These are phyloP conservation scores for Tetrapyrgos nigripes DNA, from an alignment of 1,284 basidiomycete genomes.

Conservation along the genomic window DNA sequence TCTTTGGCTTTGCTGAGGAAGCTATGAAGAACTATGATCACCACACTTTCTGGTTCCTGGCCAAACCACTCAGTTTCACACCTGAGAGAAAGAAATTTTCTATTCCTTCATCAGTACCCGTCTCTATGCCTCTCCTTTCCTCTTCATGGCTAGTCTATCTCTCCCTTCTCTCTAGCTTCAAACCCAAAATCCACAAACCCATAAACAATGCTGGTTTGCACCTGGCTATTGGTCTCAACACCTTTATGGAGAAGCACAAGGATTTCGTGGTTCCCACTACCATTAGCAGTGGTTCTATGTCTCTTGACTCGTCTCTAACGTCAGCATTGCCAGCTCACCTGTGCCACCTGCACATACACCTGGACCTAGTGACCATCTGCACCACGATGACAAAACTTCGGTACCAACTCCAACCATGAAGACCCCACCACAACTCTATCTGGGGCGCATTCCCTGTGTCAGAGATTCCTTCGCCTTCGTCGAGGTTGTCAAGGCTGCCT, in stretches of 20 bases:
- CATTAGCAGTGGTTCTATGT: too few relatives aligned
- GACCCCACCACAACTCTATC: constrained; percentile 6
- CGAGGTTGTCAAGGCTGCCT: neutral
- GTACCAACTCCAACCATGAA: neutral
- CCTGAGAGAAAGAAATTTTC: neutral
- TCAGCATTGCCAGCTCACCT: neutral
- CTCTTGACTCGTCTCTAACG: too few relatives aligned
- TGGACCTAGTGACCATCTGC: too few relatives aligned
- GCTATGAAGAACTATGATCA: constrained; percentile 57
- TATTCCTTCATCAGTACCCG: neutral
- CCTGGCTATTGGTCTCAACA: neutral
- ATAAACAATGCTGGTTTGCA: constrained; percentile 2
- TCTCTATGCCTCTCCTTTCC: neutral
- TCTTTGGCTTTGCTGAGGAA: constrained; percentile 67
- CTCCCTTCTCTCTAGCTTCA: neutral
- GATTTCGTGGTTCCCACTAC: neutral
- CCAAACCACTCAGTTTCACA: constrained; percentile 42
- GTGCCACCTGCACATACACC: neutral
- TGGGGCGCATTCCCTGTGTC: constrained; percentile 6
- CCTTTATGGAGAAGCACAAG: neutral
- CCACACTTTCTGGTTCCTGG: constrained; percentile 42
- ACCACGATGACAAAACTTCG: too few relatives aligned
- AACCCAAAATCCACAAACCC: neutral
- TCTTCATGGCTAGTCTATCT: neutral
- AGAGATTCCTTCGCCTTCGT: neutral